Evolutionary conservation across 1,139 yeast species (phyloP).

Genomic region (Candida gigantensis): DNA sequence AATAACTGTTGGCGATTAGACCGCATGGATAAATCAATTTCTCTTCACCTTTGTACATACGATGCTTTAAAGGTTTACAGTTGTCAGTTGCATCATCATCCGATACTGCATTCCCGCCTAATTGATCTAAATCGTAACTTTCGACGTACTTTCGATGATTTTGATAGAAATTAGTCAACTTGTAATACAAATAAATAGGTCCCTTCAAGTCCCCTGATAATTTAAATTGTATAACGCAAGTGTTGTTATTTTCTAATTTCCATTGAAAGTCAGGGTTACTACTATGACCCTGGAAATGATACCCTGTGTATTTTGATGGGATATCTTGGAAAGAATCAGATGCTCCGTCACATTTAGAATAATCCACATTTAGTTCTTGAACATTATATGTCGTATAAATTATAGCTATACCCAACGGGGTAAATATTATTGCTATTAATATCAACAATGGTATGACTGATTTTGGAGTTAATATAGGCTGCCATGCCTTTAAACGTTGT

Average conservation of each 20-base stretch:
- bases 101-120: conserved; percentile 61
- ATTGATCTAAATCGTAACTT: conserved; percentile 65
- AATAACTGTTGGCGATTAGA: conserved; percentile 86
- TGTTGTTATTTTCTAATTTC: conserved; percentile 43
- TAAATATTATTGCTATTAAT: conserved; percentile 63
- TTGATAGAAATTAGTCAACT: conserved; percentile 72
- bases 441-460: conserved; percentile 71
- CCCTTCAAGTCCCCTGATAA: conserved; percentile 59
- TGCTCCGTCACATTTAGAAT: conserved; percentile 57
- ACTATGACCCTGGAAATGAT: conserved; percentile 54
- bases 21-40: conserved; percentile 83
- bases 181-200: conserved; percentile 67
- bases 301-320: conserved; percentile 51
- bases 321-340: conserved; percentile 37
- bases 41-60: conserved; percentile 33
- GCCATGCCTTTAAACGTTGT: conserved; percentile 78
- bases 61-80: conserved; percentile 59
- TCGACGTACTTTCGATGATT: conserved; percentile 78
- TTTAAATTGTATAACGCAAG: conserved; percentile 59
- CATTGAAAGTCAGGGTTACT: conserved; percentile 53
- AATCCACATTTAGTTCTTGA: conserved; percentile 58
- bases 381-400: conserved; percentile 60
- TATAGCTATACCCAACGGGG: conserved; percentile 74
- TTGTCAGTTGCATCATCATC: conserved; percentile 47
- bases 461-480: conserved; percentile 75